phyloP scores from a whole-genome alignment of 305 asterid species.

The Fraxinus xanthoxyloides region DNA sequence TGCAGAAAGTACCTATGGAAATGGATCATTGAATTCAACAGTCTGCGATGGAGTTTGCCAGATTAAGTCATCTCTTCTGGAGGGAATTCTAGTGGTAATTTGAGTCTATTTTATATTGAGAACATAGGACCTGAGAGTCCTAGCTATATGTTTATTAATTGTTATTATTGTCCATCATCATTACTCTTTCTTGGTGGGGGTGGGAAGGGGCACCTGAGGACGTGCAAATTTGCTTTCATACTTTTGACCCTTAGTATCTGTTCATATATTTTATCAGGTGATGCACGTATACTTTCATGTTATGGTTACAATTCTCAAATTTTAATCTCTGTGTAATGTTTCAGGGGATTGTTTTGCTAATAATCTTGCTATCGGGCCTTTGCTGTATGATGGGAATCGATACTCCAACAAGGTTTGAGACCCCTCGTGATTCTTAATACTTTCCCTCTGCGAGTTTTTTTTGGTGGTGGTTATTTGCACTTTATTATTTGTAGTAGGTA shows the following conservation, averaged over 20 bases:
- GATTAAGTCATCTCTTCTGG: conserved; percentile 84
- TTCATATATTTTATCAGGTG: background rate
- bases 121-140: background rate
- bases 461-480: conserved; percentile 21
- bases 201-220: background rate
- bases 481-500: conserved; percentile 29
- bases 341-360: conserved; percentile 82
- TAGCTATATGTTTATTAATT: background rate
- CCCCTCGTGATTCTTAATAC: conserved; percentile 76
- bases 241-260: background rate
- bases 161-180: background rate
- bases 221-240: background rate
- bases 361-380: conserved; percentile 87
- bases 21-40: conserved; percentile 40
- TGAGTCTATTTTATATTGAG: conserved; percentile 16
- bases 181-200: background rate
- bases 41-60: conserved; percentile 84
- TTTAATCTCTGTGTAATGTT: conserved; percentile 18
- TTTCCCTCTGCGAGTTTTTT: conserved; percentile 14
- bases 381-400: conserved; percentile 98
- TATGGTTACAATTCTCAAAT: conserved; percentile 4
- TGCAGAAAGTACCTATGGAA: conserved; percentile 64
- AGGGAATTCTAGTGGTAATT: conserved; percentile 90
- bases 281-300: background rate
- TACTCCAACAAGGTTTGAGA: conserved; percentile 91